phyloP scores from a whole-genome alignment of 192 early-diverging fungal genomes.

The Umbelopsis sp. region DNA sequence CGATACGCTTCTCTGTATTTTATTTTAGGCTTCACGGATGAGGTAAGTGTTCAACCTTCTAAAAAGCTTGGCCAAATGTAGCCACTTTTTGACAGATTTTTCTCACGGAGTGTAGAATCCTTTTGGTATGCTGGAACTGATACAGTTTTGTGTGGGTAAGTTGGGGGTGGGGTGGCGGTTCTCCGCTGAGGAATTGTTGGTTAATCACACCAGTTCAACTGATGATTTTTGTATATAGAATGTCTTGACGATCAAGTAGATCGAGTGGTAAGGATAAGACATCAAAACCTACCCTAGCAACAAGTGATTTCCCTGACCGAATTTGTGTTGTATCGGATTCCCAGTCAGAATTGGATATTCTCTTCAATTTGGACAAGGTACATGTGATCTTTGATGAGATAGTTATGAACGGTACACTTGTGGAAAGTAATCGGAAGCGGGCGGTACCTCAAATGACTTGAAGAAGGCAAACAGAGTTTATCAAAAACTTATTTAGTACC shows the following conservation, averaged over 20 bases:
- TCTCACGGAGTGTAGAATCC: slow-evolving; percentile 19
- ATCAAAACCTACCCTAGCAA: too few relatives aligned
- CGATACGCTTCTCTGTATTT: slow-evolving; percentile 35
- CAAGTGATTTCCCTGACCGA: too few relatives aligned
- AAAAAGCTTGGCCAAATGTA: not conserved
- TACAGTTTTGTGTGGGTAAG: slow-evolving; percentile 19
- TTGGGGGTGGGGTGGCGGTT: not conserved
- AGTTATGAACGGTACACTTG: slow-evolving; percentile 32
- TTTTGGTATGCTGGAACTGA: slow-evolving; percentile 15
- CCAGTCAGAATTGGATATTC: slow-evolving; percentile 45
- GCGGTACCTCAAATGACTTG: slow-evolving; percentile 12
- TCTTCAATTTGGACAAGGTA: slow-evolving; percentile 42
- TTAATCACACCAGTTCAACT: not conserved
- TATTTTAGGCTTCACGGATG: slow-evolving; percentile 36
- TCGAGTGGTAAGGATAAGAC: not conserved
- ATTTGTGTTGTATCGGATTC: too few relatives aligned
- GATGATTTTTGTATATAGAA: too few relatives aligned
- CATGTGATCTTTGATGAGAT: slow-evolving; percentile 44
- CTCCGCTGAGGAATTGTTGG: not conserved
- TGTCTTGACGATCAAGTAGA: not conserved
- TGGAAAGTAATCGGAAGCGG: slow-evolving; percentile 35
- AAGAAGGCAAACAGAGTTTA: not conserved
- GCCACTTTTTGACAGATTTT: slow-evolving; percentile 18
- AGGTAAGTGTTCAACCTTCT: slow-evolving; percentile 20
- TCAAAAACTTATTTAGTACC: not conserved